Evolutionary conservation across 257 asterid species (phyloP).

Genomic region (Solanum pennellii): DNA sequence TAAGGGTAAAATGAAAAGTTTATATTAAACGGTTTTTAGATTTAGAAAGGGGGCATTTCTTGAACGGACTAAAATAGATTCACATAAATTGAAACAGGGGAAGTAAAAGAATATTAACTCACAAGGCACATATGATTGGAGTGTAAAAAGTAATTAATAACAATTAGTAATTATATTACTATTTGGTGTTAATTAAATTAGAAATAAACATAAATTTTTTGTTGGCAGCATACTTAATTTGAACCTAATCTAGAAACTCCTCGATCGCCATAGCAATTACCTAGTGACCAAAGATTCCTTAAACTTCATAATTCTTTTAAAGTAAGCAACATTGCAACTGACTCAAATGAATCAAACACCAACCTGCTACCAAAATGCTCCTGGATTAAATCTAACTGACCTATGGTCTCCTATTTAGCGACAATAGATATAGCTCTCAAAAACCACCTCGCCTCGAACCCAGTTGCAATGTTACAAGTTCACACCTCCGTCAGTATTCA

Average conservation of each 20-base stretch:
- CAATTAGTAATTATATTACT: background rate
- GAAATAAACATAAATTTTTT: background rate
- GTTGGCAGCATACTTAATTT: background rate
- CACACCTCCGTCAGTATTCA: background rate
- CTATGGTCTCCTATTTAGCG: background rate
- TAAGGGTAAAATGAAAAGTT: too few species aligned
- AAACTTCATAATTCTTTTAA: background rate
- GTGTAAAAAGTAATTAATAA: background rate
- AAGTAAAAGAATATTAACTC: background rate
- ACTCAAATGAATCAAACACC: background rate
- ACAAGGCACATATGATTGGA: background rate
- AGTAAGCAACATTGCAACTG: background rate
- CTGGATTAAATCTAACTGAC: background rate
- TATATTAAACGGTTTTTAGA: too few species aligned
- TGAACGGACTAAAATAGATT: too few species aligned
- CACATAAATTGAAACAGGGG: background rate
- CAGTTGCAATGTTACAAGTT: background rate
- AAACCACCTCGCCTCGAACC: background rate
- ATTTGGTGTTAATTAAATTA: background rate
- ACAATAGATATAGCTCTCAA: background rate
- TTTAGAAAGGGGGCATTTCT: too few species aligned
- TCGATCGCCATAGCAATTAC: background rate
- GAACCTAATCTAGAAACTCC: background rate
- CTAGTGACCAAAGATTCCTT: background rate
- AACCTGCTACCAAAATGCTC: background rate